Conservation (phyloP, 805 yeast species). For the Kurtzmaniella fragi region DNA sequence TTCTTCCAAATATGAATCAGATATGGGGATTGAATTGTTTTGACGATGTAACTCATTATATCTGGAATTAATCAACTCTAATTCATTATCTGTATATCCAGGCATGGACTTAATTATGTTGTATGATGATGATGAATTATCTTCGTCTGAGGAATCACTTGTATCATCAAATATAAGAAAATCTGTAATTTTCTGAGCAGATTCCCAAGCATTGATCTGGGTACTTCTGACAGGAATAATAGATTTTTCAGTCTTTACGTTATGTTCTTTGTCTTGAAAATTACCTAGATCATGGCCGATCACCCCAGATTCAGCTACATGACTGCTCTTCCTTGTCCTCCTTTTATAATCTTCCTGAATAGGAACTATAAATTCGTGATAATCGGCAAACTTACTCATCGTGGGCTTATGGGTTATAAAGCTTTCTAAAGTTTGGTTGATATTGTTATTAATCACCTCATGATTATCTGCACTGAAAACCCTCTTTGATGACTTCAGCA, state of each 20-base stretch:
- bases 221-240: slow-evolving; percentile 30
- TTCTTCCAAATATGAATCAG: neutral
- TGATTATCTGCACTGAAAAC: neutral
- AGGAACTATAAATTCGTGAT: too few species aligned
- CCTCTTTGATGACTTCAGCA: slow-evolving; percentile 33
- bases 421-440: slow-evolving; percentile 3
- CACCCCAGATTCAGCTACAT: neutral
- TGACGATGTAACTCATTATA: slow-evolving; percentile 13
- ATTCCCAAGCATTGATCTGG: slow-evolving; percentile 42
- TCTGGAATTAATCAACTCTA: slow-evolving; percentile 12
- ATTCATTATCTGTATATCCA: slow-evolving; percentile 34
- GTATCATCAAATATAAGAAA: slow-evolving; percentile 31
- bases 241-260: neutral
- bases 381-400: too few species aligned
- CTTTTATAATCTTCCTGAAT: too few species aligned
- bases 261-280: slow-evolving; percentile 1
- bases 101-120: slow-evolving; percentile 27
- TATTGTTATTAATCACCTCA: neutral
- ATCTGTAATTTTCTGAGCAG: slow-evolving; percentile 34
- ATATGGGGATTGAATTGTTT: slow-evolving; percentile 3
- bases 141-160: slow-evolving; percentile 18
- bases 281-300: neutral
- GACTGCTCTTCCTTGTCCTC: too few species aligned
- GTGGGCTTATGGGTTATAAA: neutral
- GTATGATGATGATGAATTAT: slow-evolving; percentile 5